Percentiles rank a stretch among this genome's conserved stretches.
phyloP scores from a whole-genome alignment of 2,329 filamentous ascomycete species.

The Claviceps paspali region DNA sequence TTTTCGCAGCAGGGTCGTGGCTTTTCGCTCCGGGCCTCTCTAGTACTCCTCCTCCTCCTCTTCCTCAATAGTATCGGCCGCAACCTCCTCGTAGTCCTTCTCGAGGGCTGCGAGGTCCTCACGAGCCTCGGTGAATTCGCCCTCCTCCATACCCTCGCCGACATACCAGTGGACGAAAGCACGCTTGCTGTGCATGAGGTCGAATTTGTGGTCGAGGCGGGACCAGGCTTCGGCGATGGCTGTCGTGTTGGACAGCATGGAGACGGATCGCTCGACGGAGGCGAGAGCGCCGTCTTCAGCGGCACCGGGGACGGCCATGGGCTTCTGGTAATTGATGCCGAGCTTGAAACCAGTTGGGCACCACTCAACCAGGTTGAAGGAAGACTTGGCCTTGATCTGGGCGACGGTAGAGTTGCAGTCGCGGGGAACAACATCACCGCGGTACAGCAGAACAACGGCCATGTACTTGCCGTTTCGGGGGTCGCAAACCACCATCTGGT shows the following conservation, averaged over 20 bases:
- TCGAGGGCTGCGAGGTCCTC: constrained; percentile 76
- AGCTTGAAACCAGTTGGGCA: constrained; percentile 64
- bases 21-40: not conserved
- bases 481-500: constrained; percentile 65
- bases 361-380: constrained; percentile 63
- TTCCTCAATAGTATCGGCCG: constrained; percentile 51
- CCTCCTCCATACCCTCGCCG: constrained; percentile 84
- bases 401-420: constrained; percentile 54
- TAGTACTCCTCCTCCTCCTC: constrained; percentile 70
- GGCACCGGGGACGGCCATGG: constrained; percentile 38
- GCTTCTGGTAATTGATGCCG: constrained; percentile 61
- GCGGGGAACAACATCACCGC: constrained; percentile 54
- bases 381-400: constrained; percentile 53
- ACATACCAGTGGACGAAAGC: constrained; percentile 70
- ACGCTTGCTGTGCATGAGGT: constrained; percentile 66
- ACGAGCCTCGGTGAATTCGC: constrained; percentile 75
- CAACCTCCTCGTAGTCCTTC: constrained; percentile 79
- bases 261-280: constrained; percentile 46
- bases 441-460: constrained; percentile 58
- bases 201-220: constrained; percentile 58
- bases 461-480: constrained; percentile 64
- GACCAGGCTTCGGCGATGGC: constrained; percentile 62
- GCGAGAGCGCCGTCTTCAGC: constrained; percentile 43
- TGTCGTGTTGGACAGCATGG: constrained; percentile 63
- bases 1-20: not conserved